Evolutionary conservation across 495 filamentous ascomycete species (phyloP), one percentile per base, ranked within the genome.

Genomic region (Lepraria neglecta): DNA sequence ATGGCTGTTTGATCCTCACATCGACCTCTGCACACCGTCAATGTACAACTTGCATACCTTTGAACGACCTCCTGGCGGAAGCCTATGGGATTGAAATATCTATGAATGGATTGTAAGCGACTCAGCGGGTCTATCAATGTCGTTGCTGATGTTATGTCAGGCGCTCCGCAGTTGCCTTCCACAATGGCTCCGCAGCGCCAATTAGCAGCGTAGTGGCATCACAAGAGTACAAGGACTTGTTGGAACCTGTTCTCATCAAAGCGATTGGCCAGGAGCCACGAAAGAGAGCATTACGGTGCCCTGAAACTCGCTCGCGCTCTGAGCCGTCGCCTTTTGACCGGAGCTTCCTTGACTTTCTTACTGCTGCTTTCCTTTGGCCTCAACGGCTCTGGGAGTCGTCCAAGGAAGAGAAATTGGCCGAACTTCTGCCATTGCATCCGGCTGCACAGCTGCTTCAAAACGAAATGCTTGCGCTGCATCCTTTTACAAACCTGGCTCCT

Each of bases 291-390:
- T 7, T 30, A 17, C 24, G 3, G 47, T 50, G 47, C 47, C 47
- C 47, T 3, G 11, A 2, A 50, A 30, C 3, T 50, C 47, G 47
- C 47, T 50, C 19, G 27, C 24, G 11, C 24, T 30, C 47, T 27
- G 4, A 50, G 47, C 47, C 47, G 19, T 50, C 47, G 9, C 27
- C 4, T 28, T 30, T 30, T 30, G 47, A 50, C 1, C 4, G 24
- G 21, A 50, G 47, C 47, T 6, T 30, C 12, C 47, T 50, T 50
- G 47, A 50, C 19, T 27, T 28, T 50, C 24, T 28, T 50, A 50
- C 47, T 28, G 47, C 47, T 50, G 47, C 24, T 50, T 50, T 50
- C 47, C 47, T 30, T 50, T 50, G 47, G 47, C 47, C 47, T 30
- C 47, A 50, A 50, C 21, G 11, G 47, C 47, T 50, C 24, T 50